Evolutionary conservation across 208 protist species (phyloP).

Genomic region (Wallacemonas sp.): DNA sequence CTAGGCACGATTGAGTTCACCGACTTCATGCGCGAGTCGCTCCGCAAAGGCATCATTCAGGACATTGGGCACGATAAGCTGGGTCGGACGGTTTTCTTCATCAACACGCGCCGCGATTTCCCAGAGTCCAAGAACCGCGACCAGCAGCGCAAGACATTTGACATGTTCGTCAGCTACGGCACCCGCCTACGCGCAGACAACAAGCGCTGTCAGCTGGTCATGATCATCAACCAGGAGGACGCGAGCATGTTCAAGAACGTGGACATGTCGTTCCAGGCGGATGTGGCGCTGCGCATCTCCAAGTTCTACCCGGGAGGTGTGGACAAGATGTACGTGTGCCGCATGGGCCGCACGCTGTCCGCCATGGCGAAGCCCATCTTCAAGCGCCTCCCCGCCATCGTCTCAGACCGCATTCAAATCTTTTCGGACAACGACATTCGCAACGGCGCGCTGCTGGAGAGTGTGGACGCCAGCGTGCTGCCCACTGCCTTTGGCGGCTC

Average conservation of each 20-base stretch:
- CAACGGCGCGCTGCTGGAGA: constrained; percentile 44
- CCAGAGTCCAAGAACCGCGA: constrained; percentile 41
- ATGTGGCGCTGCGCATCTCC: constrained; percentile 62
- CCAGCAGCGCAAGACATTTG: constrained; percentile 49
- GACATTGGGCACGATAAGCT: constrained; percentile 62
- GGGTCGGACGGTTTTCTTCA: constrained; percentile 52
- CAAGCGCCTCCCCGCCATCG: constrained; percentile 46
- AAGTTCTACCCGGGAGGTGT: constrained; percentile 72
- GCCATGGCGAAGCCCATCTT: constrained; percentile 67
- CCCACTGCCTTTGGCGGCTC: constrained; percentile 56
- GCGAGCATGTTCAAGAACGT: constrained; percentile 63
- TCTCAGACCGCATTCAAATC: constrained; percentile 70
- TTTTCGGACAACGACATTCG: constrained; percentile 44
- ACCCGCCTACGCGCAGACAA: constrained; percentile 54
- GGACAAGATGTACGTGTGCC: constrained; percentile 76
- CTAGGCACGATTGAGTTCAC: constrained; percentile 56
- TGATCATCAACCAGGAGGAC: constrained; percentile 69
- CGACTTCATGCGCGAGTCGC: constrained; percentile 51
- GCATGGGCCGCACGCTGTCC: constrained; percentile 54
- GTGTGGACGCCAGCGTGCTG: constrained; percentile 53
- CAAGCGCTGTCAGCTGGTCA: constrained; percentile 50
- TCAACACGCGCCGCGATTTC: constrained; percentile 50
- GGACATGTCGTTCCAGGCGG: constrained; percentile 65
- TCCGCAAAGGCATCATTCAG: constrained; percentile 63
- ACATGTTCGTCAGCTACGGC: constrained; percentile 75